Evolutionary conservation across 495 filamentous ascomycete genomes (phyloP).

Genomic region (Hypoxylon fragiforme): DNA sequence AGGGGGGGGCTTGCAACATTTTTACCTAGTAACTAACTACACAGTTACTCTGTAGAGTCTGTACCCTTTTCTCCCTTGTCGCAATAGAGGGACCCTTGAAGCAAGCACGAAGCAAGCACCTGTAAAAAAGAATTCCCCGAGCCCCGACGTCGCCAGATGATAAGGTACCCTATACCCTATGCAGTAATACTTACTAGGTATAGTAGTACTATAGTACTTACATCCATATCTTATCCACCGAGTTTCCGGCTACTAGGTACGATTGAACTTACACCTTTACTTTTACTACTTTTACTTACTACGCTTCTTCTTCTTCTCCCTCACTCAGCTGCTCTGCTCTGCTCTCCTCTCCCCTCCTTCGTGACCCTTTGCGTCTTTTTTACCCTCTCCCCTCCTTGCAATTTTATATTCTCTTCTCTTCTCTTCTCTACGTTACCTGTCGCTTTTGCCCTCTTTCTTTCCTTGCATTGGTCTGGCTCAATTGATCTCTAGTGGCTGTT

Average conservation of each 20-base stretch:
- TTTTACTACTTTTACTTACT: slow-evolving; percentile 26
- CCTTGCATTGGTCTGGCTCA: slow-evolving; percentile 44
- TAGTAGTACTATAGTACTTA: too few species aligned
- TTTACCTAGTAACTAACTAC: too few species aligned
- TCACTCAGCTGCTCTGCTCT: too few species aligned
- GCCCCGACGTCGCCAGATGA: slow-evolving; percentile 20
- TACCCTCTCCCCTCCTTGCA: slow-evolving; percentile 17
- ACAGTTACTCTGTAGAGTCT: too few species aligned
- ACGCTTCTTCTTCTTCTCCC: slow-evolving; percentile 15
- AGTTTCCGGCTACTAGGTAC: slow-evolving; percentile 6
- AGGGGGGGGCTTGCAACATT: too few species aligned
- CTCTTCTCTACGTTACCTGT: not conserved
- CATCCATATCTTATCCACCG: not conserved
- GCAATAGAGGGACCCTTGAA: too few species aligned
- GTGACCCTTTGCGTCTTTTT: slow-evolving; percentile 15
- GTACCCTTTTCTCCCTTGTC: too few species aligned
- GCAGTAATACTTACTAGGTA: too few species aligned
- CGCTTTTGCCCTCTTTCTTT: slow-evolving; percentile 18
- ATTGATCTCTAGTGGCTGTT: slow-evolving; percentile 36
- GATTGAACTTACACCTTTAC: too few species aligned
- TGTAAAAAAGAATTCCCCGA: slow-evolving; percentile 32
- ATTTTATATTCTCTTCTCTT: slow-evolving; percentile 26
- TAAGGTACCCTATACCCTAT: not conserved
- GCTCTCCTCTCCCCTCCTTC: too few species aligned
- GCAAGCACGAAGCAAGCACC: not conserved